Evolutionary conservation across 2,329 filamentous ascomycete genomes (phyloP).

Genomic region (Diaporthe nobilis): DNA sequence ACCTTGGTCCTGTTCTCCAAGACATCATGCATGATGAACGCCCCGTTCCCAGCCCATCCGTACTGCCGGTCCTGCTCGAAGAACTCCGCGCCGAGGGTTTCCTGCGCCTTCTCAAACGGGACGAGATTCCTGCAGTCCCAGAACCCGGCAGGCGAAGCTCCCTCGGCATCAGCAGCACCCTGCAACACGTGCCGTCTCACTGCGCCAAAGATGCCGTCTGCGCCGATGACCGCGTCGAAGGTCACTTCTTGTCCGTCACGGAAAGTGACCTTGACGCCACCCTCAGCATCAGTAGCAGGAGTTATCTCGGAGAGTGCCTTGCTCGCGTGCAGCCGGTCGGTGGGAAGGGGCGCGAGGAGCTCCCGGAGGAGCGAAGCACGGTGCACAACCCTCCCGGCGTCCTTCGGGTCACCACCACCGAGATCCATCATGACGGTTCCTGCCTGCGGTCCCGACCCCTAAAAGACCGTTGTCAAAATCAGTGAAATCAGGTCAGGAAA

Average conservation of each 20-base stretch:
- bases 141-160: slow-evolving; percentile 38
- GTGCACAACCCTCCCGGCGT: slow-evolving; percentile 42
- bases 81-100: slow-evolving; percentile 35
- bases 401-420: slow-evolving; percentile 32
- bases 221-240: slow-evolving; percentile 45
- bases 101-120: slow-evolving; percentile 41
- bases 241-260: slow-evolving; percentile 39
- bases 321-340: slow-evolving; percentile 40
- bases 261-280: slow-evolving; percentile 39
- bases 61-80: slow-evolving; percentile 43
- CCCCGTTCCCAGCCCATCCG: slow-evolving; percentile 42
- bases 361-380: slow-evolving; percentile 44
- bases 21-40: slow-evolving; percentile 43
- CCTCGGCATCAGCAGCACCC: slow-evolving; percentile 33
- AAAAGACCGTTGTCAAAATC: too few species aligned
- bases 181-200: slow-evolving; percentile 44
- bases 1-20: slow-evolving; percentile 42
- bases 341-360: slow-evolving; percentile 42
- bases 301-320: slow-evolving; percentile 41
- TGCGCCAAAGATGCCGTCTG: slow-evolving; percentile 45
- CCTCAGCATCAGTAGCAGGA: not conserved
- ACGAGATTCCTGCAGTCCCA: slow-evolving; percentile 42
- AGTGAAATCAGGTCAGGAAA: too few species aligned
- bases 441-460: slow-evolving; percentile 41
- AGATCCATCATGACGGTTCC: slow-evolving; percentile 42